Conservation (phyloP, 108 stramenopile species). For the Cyclostephanos invisitatus region DNA sequence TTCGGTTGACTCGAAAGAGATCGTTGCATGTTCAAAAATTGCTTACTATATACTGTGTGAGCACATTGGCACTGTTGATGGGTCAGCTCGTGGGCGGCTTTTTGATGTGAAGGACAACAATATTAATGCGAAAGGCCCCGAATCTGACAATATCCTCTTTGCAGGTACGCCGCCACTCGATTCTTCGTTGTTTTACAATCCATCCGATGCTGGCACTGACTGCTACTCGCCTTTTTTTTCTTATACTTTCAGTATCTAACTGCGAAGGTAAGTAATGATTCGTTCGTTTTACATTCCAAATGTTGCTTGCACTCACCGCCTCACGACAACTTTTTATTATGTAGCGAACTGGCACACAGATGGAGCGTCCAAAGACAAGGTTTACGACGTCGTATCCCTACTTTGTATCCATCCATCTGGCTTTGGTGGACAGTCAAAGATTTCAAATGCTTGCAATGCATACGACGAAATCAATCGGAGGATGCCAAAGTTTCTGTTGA, state of each 20-base stretch:
- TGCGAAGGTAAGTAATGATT: constrained; percentile 11
- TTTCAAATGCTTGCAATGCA: constrained; percentile 24
- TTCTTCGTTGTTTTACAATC: too few relatives aligned
- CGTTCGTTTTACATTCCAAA: neutral
- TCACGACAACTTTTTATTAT: neutral
- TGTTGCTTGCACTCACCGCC: neutral
- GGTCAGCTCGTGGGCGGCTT: constrained; percentile 8
- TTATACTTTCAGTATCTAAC: constrained; percentile 24
- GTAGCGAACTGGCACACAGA: constrained; percentile 22
- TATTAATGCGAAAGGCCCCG: neutral
- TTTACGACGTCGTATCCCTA: constrained; percentile 16
- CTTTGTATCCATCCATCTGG: constrained; percentile 23
- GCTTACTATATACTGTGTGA: constrained; percentile 16
- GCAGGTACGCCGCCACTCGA: too few relatives aligned
- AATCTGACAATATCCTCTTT: constrained; percentile 24
- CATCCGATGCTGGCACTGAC: too few relatives aligned
- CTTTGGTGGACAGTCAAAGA: constrained; percentile 13
- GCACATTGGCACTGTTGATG: constrained; percentile 20
- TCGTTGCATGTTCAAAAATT: constrained; percentile 18
- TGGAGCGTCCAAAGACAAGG: constrained; percentile 25
- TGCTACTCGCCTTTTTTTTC: too few relatives aligned
- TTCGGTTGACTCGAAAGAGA: neutral
- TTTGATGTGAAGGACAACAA: constrained; percentile 17
- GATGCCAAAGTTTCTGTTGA: constrained; percentile 23
- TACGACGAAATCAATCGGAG: constrained; percentile 6